phyloP scores from a whole-genome alignment of 495 filamentous ascomycete genomes.

The Neurospora cerealis region DNA sequence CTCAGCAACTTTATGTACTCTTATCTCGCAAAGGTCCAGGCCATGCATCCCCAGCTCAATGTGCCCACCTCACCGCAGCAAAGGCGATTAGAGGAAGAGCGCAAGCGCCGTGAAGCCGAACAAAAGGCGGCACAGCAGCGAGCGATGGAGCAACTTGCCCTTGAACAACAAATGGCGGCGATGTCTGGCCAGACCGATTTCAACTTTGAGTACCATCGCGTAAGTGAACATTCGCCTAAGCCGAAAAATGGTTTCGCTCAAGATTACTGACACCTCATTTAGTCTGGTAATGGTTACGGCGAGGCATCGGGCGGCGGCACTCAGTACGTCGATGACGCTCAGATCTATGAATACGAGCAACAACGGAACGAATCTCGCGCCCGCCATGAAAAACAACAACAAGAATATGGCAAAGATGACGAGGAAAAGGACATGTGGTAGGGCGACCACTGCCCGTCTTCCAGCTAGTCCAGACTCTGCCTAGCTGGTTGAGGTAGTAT shows the following conservation, averaged over 20 bases:
- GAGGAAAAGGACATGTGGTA: slow-evolving; percentile 24
- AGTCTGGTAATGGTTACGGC: slow-evolving; percentile 36
- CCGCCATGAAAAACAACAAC: slow-evolving; percentile 5
- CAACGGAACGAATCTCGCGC: slow-evolving; percentile 13
- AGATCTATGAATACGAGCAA: slow-evolving; percentile 39
- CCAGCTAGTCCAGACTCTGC: background rate
- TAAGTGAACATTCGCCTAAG: slow-evolving; percentile 18
- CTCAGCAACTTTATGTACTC: slow-evolving; percentile 99
- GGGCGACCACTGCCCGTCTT: slow-evolving; percentile 4
- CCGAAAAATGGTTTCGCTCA: background rate
- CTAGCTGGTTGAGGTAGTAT: background rate
- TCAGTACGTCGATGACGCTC: slow-evolving; percentile 36
- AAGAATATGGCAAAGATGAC: slow-evolving; percentile 8
- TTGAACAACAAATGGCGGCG: slow-evolving; percentile 41
- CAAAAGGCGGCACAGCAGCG: slow-evolving; percentile 35
- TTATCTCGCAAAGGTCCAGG: slow-evolving; percentile 96
- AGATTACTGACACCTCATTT: slow-evolving; percentile 5
- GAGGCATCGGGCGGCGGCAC: slow-evolving; percentile 24
- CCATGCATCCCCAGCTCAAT: slow-evolving; percentile 90
- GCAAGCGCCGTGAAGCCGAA: slow-evolving; percentile 56
- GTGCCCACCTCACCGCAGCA: slow-evolving; percentile 58
- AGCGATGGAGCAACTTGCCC: slow-evolving; percentile 24
- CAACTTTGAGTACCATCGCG: slow-evolving; percentile 44
- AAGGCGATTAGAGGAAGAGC: slow-evolving; percentile 51
- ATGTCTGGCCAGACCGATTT: slow-evolving; percentile 30